Base-by-base conservation (phyloP, 805 yeast genomes). In the Ogataea pignaliae region DNA sequence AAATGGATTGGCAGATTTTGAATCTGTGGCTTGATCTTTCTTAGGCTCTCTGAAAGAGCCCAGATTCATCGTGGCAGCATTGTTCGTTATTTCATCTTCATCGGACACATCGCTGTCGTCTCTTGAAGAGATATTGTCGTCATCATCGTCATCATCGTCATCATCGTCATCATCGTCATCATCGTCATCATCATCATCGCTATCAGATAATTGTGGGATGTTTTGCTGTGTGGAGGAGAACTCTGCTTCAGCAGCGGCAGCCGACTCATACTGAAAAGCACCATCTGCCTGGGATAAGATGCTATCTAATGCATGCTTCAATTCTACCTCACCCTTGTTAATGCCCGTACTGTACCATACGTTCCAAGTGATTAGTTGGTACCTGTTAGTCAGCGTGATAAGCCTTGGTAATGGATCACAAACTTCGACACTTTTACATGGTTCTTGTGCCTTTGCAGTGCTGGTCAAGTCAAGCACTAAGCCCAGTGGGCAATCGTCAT, bases 401-500 rank as follows among this genome's bases (percentile, higher is more conserved):
- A 86, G 45, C 28, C 85, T 68, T 0, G 96, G 96, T 45, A 86
- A 66, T 34, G 87, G 80, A 1, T 59, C 69, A 10, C 78, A 77
- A 34, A 69, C 69, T 1, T 83, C 87, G 2, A 83, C 69, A 10
- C 80, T 80, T 7, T 69, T 61, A 47, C 80, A 75, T 0, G 91
- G 88, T 12, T 75, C 73, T 2, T 58, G 42, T 2, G 82, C 76
- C 1, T 54, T 53, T 1, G 68, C 70, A 0, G 61, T 60, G 2
- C 78, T 66, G 10, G 73, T 66, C 12, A 81, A 53, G 57, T 88
- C 95, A 6, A 87, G 39, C 0, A 78, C 79, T 10, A 85, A 51
- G 5, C 96, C 96, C 17, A 85, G 66, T 0, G 91, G 81, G 8
- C 84, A 74, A 12, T 85, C 75, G 54, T 88, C 95, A 40, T 75